Evolutionary conservation across 148 eudicot genomes (phyloP), one percentile per base, ranked within the genome.

Genomic region (Oxyria digyna): DNA sequence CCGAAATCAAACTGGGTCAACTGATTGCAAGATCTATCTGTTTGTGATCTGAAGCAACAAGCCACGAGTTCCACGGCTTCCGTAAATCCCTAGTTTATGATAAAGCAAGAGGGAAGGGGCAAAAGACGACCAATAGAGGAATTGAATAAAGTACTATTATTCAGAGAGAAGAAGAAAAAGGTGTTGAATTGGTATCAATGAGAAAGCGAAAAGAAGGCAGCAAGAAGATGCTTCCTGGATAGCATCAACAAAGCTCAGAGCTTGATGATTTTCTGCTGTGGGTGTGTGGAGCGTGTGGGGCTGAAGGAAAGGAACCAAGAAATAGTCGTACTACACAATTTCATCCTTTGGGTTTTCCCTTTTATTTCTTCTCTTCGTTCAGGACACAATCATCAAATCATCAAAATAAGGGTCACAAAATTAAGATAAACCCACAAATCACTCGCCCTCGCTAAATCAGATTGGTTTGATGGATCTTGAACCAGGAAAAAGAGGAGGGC

Each of bases 31-130:
- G 71, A 68, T 68, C 59, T 29, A 13, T 59, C 18, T 59, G 57
- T 57, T 41, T 15, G 48, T 38, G 71, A 68, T 68, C 71, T 31
- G 57, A 68, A 26, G 48, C 71, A 68, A 18, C 40, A 17, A 68
- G 43, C 46, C 69, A 66, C 46, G 31, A 46, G n/a, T 29, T 12
- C 46, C 69, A 66, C 46, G 31, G 69, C 35, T 29, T 12, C 65
- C 37, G 18, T 59, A 27, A 31, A 29, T 14, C 65, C 65, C 65
- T 29, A 59, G 1, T 27, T 59, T 27, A 14, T 59, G 38, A 59
- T 37, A 59, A 59, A 59, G 35, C 3, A 29, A 29, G 37, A 59
- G 37, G n/a, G n/a, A 59, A 59, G 38, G 65, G 65, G 65, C 37
- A 59, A 59, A 59, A 59, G 8, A 29, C 37, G 8, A 29, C 37